Conservation (phyloP, 176 grass and related monocot genomes). For the Hsuehochloa calcarea region DNA sequence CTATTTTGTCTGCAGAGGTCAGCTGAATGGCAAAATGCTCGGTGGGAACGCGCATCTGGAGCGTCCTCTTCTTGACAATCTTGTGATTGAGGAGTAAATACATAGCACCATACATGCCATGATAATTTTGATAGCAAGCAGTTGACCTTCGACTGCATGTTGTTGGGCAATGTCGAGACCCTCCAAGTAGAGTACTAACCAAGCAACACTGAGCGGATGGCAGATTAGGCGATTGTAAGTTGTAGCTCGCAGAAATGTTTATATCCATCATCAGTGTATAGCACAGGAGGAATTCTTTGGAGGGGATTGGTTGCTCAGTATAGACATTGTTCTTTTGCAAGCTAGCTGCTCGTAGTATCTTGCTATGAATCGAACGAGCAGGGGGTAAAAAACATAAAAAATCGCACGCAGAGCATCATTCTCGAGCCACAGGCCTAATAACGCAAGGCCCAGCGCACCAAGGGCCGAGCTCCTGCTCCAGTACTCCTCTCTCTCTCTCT, state of each 20-base stretch:
- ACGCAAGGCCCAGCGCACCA: background rate
- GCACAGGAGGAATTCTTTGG: background rate
- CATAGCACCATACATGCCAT: background rate
- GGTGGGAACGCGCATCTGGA: constrained; percentile 47
- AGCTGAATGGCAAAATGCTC: constrained; percentile 46
- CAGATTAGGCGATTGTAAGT: constrained; percentile 26
- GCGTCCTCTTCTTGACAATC: constrained; percentile 68
- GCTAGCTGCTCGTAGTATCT: no score
- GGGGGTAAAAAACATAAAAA: background rate
- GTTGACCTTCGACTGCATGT: background rate
- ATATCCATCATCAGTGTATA: background rate
- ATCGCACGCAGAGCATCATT: background rate
- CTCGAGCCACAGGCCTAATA: background rate
- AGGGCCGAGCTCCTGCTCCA: background rate
- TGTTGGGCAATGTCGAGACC: background rate
- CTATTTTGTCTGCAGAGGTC: constrained; percentile 52
- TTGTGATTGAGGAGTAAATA: constrained; percentile 73
- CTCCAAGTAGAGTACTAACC: background rate
- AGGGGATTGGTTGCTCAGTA: background rate
- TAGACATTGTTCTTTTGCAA: background rate
- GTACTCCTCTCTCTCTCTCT: background rate
- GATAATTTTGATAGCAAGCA: constrained; percentile 35
- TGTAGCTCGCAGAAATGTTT: background rate
- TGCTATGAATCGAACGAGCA: background rate
- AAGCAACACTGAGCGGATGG: background rate